phyloP scores from a whole-genome alignment of 2,329 filamentous ascomycete species.

The Coniochaeta hoffmannii region DNA sequence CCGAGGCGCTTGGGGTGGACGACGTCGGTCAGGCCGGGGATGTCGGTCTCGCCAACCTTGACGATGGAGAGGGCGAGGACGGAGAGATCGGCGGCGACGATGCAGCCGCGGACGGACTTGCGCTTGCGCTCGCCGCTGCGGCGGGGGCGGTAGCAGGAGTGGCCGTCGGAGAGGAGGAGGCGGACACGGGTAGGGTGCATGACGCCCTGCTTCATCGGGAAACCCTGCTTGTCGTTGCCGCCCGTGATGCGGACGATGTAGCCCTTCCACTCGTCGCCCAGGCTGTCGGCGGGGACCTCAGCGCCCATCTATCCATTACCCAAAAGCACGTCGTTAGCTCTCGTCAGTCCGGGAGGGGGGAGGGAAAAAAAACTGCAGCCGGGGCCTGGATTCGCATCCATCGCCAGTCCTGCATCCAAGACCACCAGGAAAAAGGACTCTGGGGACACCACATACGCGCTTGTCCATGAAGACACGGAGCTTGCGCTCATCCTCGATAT shows the following conservation, averaged over 20 bases:
- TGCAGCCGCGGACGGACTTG: slow-evolving; percentile 98
- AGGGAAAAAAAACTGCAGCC: not conserved
- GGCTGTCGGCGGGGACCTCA: slow-evolving; percentile 86
- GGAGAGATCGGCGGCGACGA: slow-evolving; percentile 90
- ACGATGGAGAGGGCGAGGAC: slow-evolving; percentile 92
- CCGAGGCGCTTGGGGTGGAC: slow-evolving; percentile 99
- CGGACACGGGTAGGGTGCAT: slow-evolving; percentile 98
- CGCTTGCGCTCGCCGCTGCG: slow-evolving; percentile 98
- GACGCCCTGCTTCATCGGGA: slow-evolving; percentile 99
- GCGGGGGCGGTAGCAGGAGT: slow-evolving; percentile 99
- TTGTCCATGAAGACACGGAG: slow-evolving; percentile 92
- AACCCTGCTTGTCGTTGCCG: slow-evolving; percentile 99
- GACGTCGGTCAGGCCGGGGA: slow-evolving; percentile 94
- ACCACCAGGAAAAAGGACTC: slow-evolving; percentile 11
- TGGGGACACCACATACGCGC: slow-evolving; percentile 55
- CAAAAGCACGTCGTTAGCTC: not conserved
- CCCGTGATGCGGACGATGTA: slow-evolving; percentile 99
- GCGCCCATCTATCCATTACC: slow-evolving; percentile 66
- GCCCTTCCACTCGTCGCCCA: slow-evolving; percentile 99
- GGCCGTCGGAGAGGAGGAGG: slow-evolving; percentile 89
- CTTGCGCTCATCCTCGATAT: slow-evolving; percentile 99
- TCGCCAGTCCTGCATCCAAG: slow-evolving; percentile 8
- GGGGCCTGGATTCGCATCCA: not conserved
- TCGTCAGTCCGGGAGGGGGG: not conserved
- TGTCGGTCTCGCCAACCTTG: slow-evolving; percentile 94